A percentile compares a stretch with the other conserved stretches of the same genome.
phyloP scores from a whole-genome alignment of 2,329 filamentous ascomycete species.

The Fusarium humuli region DNA sequence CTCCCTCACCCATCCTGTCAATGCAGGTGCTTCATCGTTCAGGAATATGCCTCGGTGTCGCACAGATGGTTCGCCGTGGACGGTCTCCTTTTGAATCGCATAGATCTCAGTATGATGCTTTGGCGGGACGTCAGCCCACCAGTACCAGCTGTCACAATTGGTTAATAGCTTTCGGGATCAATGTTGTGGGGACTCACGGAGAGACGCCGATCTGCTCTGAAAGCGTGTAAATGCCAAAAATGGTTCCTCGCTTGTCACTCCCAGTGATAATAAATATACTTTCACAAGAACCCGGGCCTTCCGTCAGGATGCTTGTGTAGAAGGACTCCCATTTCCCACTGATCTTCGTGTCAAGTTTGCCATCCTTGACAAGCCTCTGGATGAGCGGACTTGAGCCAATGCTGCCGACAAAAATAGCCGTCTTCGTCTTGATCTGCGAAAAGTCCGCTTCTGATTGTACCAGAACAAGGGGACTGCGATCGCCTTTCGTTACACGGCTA shows the following conservation, averaged over 20 bases:
- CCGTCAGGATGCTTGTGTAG: not conserved
- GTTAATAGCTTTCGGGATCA: accelerated
- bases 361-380: not conserved
- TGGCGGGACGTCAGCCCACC: constrained; percentile 39
- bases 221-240: constrained; percentile 27
- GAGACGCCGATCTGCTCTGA: constrained; percentile 37
- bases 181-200: not conserved
- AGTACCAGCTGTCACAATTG: constrained; percentile 24
- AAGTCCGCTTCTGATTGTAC: not conserved
- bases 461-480: not conserved
- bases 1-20: constrained; percentile 68
- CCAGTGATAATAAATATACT: constrained; percentile 13
- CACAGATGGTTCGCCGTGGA: constrained; percentile 64
- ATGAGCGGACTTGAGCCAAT: constrained; percentile 9
- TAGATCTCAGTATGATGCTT: constrained; percentile 3
- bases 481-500: constrained; percentile 9
- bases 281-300: not conserved
- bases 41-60: constrained; percentile 72
- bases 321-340: constrained; percentile 33
- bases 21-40: constrained; percentile 62
- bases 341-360: not conserved
- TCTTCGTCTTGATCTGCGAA: not conserved
- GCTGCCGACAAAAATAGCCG: constrained; percentile 6
- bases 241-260: constrained; percentile 27
- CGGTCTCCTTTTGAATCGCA: constrained; percentile 1